These are phyloP conservation scores for Thymus quinquecostatus DNA, from an alignment of 257 asterid genomes.

Conservation along the genomic window DNA sequence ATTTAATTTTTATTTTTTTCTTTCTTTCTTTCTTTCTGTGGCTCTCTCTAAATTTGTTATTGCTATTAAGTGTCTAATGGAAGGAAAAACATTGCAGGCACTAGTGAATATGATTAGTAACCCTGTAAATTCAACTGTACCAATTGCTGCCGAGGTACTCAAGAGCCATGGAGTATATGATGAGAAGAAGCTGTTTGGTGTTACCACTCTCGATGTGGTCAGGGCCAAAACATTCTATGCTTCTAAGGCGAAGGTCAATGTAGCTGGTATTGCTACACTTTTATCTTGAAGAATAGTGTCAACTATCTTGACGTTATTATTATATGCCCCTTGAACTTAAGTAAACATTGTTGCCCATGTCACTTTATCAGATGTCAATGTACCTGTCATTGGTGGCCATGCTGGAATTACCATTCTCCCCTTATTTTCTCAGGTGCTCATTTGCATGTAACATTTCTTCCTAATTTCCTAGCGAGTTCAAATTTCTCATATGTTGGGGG, in stretches of 20 bases:
- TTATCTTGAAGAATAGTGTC: not conserved
- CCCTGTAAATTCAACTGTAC: conserved; percentile 93
- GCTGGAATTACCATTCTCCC: conserved; percentile 97
- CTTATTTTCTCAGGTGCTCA: conserved; percentile 76
- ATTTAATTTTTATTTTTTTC: not conserved
- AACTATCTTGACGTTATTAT: conserved; percentile 1
- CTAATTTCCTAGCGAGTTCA: not conserved
- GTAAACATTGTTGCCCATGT: not conserved
- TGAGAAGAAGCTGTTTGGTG: conserved; percentile 74
- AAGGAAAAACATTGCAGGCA: conserved; percentile 48
- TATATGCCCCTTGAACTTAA: not conserved
- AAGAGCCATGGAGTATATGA: conserved; percentile 82
- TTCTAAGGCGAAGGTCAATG: conserved; percentile 77
- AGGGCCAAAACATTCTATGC: conserved; percentile 94
- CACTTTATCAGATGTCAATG: conserved; percentile 64
- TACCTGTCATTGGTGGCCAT: conserved; percentile 95
- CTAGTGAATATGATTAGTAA: conserved; percentile 88
- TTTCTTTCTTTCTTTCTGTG: not conserved
- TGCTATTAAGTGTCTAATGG: not conserved
- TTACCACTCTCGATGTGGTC: conserved; percentile 94
- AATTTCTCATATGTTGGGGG: not conserved
- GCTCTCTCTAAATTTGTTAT: not conserved
- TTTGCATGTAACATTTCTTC: not conserved
- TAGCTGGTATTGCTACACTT: conserved; percentile 53
- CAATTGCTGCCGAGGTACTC: conserved; percentile 92